A percentile compares a stretch with the other conserved stretches of the same genome.
These are phyloP conservation scores for Posidonia australis DNA, from an alignment of 106 monocot species.

Conservation along the genomic window DNA sequence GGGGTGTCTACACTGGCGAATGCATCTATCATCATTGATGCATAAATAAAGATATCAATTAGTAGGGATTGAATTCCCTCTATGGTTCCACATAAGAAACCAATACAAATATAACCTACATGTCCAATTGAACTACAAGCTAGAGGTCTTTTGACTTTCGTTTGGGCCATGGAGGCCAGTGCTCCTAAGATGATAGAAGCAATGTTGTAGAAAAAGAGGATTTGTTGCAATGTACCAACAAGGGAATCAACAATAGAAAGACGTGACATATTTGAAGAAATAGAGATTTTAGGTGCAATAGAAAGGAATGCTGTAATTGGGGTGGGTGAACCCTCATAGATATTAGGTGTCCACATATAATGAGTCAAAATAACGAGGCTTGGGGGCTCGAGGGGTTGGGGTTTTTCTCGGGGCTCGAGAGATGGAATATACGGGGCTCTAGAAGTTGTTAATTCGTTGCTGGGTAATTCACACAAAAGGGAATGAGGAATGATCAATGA, in stretches of 20 bases:
- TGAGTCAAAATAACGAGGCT: neutral
- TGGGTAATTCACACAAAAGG: no score
- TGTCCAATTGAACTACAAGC: conserved; percentile 10
- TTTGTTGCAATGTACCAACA: conserved; percentile 10
- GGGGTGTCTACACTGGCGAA: no score
- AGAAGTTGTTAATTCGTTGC: no score
- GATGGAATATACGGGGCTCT: no score
- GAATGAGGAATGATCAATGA: no score
- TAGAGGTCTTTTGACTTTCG: conserved; percentile 6
- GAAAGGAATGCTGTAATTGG: conserved; percentile 7
- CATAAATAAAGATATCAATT: conserved; percentile 15
- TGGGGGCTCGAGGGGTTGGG: neutral
- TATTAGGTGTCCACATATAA: neutral
- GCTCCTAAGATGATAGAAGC: conserved; percentile 13
- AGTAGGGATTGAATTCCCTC: conserved; percentile 4
- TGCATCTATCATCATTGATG: conserved; percentile 13
- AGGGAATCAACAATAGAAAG: conserved; percentile 11
- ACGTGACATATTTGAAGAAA: conserved; percentile 8
- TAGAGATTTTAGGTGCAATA: conserved; percentile 10
- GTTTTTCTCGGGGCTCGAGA: neutral
- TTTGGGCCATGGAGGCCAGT: conserved; percentile 8
- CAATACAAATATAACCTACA: conserved; percentile 18
- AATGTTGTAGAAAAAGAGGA: conserved; percentile 7
- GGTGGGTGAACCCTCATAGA: conserved; percentile 5
- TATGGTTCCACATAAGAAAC: conserved; percentile 17